Evolutionary conservation across 257 asterid species (phyloP), one percentile per base, ranked within the genome.

Genomic region (Cruciata laevipes): DNA sequence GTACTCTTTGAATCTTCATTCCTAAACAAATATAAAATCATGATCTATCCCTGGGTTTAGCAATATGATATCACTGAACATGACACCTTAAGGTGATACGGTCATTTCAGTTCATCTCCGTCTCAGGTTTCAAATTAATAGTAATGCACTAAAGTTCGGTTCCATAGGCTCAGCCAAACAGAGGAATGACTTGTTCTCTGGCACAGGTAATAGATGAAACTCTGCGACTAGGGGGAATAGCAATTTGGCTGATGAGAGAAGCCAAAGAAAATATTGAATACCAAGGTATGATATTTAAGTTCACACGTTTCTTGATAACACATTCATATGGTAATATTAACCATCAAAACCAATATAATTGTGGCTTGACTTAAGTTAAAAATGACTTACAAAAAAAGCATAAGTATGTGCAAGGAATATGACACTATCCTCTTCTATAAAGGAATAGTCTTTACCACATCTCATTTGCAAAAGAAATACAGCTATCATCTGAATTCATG

Each of bases 211-310:
- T 86, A 38, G 98, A 91, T 57, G 98, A 91, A 83, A 81, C 95
- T 67, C 98, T 89, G 69, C 81, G 98, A 58, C 64, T 87, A 18
- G 98, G 90, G 14, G 96, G 96, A 31, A 89, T 91, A 61, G 96
- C 98, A 40, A 89, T 91, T 74, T 91, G 96, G 96, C 74, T 91
- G 82, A 83, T 86, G 96, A 82, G 98, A 77, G 98, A 91, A 86
- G 92, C 96, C 69, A 91, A 82, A 67, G 80, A 81, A 24, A 85
- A 86, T 12, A 78, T 89, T 47, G 80, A 76, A 78, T 89, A 87
- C 73, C 82, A 82, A 82, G 95, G 96, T 89, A 79, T 51, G 51
- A 51, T 18, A 6, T 40, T 58, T 24, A 31, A 33, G 25, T 62
- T 40, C 65, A 35, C 44, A 40, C 21, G 23, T 31, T 4, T 8